These are phyloP conservation scores for Apostasia shenzhenica DNA, from an alignment of 106 monocot species.

Conservation along the genomic window DNA sequence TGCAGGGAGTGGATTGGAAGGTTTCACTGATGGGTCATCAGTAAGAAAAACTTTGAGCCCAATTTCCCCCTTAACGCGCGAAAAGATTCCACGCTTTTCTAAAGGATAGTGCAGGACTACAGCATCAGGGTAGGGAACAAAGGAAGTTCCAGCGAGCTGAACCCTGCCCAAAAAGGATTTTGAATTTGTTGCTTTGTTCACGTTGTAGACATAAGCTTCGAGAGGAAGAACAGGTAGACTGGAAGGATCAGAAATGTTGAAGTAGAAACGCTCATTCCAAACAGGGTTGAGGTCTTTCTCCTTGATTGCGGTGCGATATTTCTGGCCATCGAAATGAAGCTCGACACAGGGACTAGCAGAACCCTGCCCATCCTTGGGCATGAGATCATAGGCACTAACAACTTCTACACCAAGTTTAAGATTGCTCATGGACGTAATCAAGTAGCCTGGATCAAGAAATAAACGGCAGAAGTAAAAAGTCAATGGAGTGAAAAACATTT, in stretches of 20 bases:
- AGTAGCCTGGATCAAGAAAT: too few relatives aligned
- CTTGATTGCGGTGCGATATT: slow-evolving; percentile 57
- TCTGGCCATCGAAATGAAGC: slow-evolving; percentile 68
- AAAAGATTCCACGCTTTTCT: slow-evolving; percentile 68
- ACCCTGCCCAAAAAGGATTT: slow-evolving; percentile 63
- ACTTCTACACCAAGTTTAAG: slow-evolving; percentile 70
- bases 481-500: too few relatives aligned
- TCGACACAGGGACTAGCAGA: slow-evolving; percentile 56
- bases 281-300: slow-evolving; percentile 70
- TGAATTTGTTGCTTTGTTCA: slow-evolving; percentile 27
- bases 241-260: slow-evolving; percentile 55
- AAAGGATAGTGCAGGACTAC: slow-evolving; percentile 62
- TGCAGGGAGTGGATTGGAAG: slow-evolving; percentile 57
- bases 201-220: slow-evolving; percentile 62
- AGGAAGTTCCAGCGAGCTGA: slow-evolving; percentile 55
- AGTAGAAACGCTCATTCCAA: slow-evolving; percentile 75
- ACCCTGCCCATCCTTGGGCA: slow-evolving; percentile 82
- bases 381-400: slow-evolving; percentile 55
- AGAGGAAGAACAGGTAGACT: slow-evolving; percentile 43
- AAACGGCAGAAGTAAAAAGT: too few relatives aligned
- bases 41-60: slow-evolving; percentile 73
- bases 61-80: slow-evolving; percentile 65
- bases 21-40: slow-evolving; percentile 63
- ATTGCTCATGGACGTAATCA: slow-evolving; percentile 27
- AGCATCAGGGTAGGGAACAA: slow-evolving; percentile 58